Evolutionary conservation across 345 rosid species (phyloP).

Genomic region (Salix koriyanagi): DNA sequence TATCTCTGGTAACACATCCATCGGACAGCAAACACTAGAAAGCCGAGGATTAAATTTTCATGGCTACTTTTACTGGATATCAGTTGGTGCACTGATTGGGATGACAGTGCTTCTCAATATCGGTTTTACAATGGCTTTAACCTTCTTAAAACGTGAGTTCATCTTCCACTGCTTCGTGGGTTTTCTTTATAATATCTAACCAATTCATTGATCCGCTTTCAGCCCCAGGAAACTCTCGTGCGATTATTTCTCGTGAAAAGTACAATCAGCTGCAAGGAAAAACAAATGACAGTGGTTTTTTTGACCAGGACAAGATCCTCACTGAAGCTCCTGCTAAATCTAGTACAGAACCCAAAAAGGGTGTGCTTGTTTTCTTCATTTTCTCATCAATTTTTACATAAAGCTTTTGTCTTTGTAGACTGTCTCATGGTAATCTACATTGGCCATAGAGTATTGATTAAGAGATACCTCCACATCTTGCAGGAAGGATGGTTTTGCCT

Average conservation of each 20-base stretch:
- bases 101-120: slow-evolving; percentile 54
- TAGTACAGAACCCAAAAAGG: slow-evolving; percentile 12
- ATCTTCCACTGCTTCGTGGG: background rate
- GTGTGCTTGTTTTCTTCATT: slow-evolving; percentile 9
- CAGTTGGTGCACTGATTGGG: slow-evolving; percentile 56
- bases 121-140: slow-evolving; percentile 60
- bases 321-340: background rate
- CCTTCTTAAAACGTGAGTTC: slow-evolving; percentile 60
- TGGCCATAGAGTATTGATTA: too few species aligned
- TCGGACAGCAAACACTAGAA: slow-evolving; percentile 49
- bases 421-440: background rate
- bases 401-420: background rate
- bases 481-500: slow-evolving; percentile 68
- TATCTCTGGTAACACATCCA: slow-evolving; percentile 37
- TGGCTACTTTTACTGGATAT: slow-evolving; percentile 54
- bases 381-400: too few species aligned
- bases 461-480: background rate
- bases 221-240: slow-evolving; percentile 69
- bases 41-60: slow-evolving; percentile 59
- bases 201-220: slow-evolving; percentile 12
- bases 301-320: background rate
- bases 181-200: background rate
- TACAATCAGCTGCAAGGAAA: slow-evolving; percentile 44
- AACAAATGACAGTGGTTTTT: slow-evolving; percentile 14
- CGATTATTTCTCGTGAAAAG: slow-evolving; percentile 61